A percentile compares a stretch with the other conserved stretches of the same genome.
phyloP scores from a whole-genome alignment of 78 protist genomes.

The Dictyostelium intermedium region DNA sequence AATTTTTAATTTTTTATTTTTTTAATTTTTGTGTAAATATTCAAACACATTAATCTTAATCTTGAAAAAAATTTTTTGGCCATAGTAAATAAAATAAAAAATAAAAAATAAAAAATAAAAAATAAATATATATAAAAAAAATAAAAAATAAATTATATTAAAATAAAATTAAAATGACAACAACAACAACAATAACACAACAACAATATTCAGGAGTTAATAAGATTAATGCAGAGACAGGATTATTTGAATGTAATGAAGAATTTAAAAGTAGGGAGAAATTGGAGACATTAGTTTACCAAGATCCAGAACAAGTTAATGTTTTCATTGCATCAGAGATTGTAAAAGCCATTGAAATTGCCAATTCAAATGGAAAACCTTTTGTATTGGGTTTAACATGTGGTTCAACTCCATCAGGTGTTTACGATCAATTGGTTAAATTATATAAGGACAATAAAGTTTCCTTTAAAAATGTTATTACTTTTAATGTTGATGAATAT shows the following conservation, averaged over 20 bases:
- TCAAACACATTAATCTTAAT: background rate
- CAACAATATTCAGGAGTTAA: slow-evolving; percentile 24
- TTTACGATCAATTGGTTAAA: slow-evolving; percentile 82
- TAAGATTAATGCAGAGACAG: background rate
- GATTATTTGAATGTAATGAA: slow-evolving; percentile 29
- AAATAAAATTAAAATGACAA: background rate
- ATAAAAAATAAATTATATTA: background rate
- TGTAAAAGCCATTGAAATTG: background rate
- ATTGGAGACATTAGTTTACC: slow-evolving; percentile 19
- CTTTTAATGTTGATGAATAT: slow-evolving; percentile 96
- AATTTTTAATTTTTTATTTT: background rate
- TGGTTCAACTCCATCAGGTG: slow-evolving; percentile 54
- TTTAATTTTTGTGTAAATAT: background rate
- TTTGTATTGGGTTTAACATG: slow-evolving; percentile 41
- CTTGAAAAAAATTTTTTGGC: background rate
- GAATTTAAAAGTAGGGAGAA: slow-evolving; percentile 52
- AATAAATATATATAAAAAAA: background rate
- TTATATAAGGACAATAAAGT: slow-evolving; percentile 71
- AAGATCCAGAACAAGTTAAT: slow-evolving; percentile 45
- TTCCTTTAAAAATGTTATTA: slow-evolving; percentile 82
- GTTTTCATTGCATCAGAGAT: slow-evolving; percentile 21
- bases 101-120: too few relatives aligned
- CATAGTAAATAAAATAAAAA: background rate
- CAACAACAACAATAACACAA: background rate
- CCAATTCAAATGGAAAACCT: background rate